These are phyloP conservation scores for Ganoderma resinaceum DNA, from an alignment of 1,284 basidiomycete genomes.

Conservation along the genomic window DNA sequence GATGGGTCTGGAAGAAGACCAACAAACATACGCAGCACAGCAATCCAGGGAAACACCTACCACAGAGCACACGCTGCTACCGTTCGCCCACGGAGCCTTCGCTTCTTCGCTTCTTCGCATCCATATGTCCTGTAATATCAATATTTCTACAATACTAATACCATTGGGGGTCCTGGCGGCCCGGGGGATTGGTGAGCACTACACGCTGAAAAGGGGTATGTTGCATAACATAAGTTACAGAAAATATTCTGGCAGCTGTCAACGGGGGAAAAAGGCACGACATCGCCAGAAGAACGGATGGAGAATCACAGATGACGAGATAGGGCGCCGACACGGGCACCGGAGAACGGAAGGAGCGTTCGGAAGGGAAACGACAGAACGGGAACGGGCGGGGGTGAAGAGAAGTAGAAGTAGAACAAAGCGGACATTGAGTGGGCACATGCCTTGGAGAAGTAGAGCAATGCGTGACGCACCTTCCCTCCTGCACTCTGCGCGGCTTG, in stretches of 20 bases:
- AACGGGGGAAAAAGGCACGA: slow-evolving; percentile 1
- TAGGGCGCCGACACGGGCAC: background rate
- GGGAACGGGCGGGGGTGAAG: background rate
- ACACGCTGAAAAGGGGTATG: slow-evolving; percentile 27
- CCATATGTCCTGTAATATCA: slow-evolving; percentile 8
- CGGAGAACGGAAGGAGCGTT: background rate
- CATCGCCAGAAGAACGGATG: slow-evolving; percentile 7
- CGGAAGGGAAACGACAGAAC: background rate
- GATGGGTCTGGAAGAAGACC: background rate
- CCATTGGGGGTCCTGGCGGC: background rate
- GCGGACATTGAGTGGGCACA: slow-evolving; percentile 19
- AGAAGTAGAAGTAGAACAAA: background rate
- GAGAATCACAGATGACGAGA: background rate
- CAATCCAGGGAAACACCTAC: slow-evolving; percentile 3
- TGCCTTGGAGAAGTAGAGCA: slow-evolving; percentile 6
- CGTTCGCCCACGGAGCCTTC: slow-evolving; percentile 1
- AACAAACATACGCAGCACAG: slow-evolving; percentile 1
- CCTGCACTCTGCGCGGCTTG: slow-evolving; percentile 73
- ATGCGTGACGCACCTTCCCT: slow-evolving; percentile 60
- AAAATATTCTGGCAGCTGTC: slow-evolving; percentile 76
- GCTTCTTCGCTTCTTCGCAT: slow-evolving; percentile 9
- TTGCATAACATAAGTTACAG: slow-evolving; percentile 47
- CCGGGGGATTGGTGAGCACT: slow-evolving; percentile 5
- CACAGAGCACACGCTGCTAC: slow-evolving; percentile 7
- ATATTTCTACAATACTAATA: background rate